These are phyloP conservation scores for Tricholoma terreum DNA, from an alignment of 768 basidiomycete species.

Conservation along the genomic window DNA sequence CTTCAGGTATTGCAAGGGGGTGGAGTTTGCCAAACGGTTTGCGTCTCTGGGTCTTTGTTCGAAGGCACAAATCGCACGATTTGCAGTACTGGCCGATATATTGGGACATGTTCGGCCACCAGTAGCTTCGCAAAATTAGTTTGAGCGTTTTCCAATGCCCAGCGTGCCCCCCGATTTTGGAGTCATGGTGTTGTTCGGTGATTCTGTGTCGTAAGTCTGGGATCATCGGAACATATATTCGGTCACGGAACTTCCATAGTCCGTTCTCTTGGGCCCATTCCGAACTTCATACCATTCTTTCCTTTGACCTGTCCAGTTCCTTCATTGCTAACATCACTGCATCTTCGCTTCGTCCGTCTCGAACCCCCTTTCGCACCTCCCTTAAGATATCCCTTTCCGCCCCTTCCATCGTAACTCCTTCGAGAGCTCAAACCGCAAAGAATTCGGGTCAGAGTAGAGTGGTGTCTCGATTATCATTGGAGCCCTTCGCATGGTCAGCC, in stretches of 20 bases:
- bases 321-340: background rate
- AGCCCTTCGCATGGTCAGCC: constrained; percentile 21
- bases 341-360: background rate
- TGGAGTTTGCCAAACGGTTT: background rate
- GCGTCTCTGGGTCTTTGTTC: background rate
- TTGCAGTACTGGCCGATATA: constrained; percentile 4
- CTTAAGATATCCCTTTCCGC: background rate
- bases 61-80: background rate
- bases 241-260: constrained; percentile 1
- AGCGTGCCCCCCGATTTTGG: constrained; percentile 26
- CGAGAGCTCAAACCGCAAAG: constrained; percentile 2
- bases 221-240: constrained; percentile 22
- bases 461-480: constrained; percentile 17
- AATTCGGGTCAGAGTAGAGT: constrained; percentile 12
- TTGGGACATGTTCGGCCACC: constrained; percentile 17
- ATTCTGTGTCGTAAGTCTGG: constrained; percentile 10
- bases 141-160: constrained; percentile 30
- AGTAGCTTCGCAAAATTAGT: constrained; percentile 24
- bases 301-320: background rate
- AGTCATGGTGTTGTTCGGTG: constrained; percentile 14
- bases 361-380: background rate
- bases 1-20: background rate
- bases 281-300: background rate
- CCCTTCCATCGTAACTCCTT: constrained; percentile 5
- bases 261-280: constrained; percentile 8